phyloP scores from a whole-genome alignment of 192 early-diverging fungal genomes.

The Lobosporangium transversale region DNA sequence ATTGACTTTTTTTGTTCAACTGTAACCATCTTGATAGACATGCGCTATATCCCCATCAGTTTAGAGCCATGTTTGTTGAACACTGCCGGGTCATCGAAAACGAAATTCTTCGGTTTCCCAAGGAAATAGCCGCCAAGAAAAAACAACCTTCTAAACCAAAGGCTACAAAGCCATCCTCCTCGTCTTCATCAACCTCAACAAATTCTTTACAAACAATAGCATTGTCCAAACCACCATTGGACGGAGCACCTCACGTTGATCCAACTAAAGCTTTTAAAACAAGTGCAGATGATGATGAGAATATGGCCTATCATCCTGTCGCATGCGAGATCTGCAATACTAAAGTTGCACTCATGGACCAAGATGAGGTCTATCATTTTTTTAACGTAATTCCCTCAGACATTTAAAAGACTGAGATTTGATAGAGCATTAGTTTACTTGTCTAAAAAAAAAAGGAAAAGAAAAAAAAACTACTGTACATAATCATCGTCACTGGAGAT shows the following conservation, averaged over 20 bases:
- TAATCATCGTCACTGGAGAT: slow-evolving; percentile 44
- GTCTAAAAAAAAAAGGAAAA: not conserved
- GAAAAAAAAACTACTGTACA: slow-evolving; percentile 6
- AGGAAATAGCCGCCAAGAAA: slow-evolving; percentile 27
- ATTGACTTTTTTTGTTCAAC: too few species aligned
- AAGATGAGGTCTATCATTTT: slow-evolving; percentile 77
- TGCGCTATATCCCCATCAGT: slow-evolving; percentile 67
- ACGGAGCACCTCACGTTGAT: not conserved
- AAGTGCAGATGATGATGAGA: slow-evolving; percentile 16
- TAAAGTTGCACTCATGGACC: slow-evolving; percentile 70
- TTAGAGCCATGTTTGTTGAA: slow-evolving; percentile 75
- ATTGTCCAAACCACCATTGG: not conserved
- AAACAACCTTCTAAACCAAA: not conserved
- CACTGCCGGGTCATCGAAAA: slow-evolving; percentile 61
- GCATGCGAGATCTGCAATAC: slow-evolving; percentile 67
- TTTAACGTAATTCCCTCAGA: slow-evolving; percentile 69
- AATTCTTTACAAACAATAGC: not conserved
- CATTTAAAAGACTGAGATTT: slow-evolving; percentile 21
- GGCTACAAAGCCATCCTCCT: slow-evolving; percentile 1
- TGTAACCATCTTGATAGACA: too few species aligned
- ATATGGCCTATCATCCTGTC: slow-evolving; percentile 63
- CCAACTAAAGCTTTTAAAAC: slow-evolving; percentile 24
- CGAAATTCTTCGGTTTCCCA: slow-evolving; percentile 53
- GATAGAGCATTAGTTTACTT: slow-evolving; percentile 5
- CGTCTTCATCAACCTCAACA: not conserved